phyloP scores from a whole-genome alignment of 148 eudicot genomes.

The Vaccinium macrocarpon region DNA sequence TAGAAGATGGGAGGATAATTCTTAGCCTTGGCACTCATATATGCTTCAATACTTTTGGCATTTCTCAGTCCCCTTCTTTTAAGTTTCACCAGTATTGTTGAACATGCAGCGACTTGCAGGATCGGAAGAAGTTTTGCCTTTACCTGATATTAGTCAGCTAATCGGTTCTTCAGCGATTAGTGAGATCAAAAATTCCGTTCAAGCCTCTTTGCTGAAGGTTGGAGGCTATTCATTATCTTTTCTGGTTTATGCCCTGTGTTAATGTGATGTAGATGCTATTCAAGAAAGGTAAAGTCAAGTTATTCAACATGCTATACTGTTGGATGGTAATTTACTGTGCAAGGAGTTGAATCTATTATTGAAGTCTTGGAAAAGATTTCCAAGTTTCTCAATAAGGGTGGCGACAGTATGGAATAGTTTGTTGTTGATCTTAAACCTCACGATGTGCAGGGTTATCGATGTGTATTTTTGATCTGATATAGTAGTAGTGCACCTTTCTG shows the following conservation, averaged over 20 bases:
- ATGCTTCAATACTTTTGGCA: neutral
- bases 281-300: neutral
- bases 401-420: neutral
- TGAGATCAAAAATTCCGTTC: constrained; percentile 46
- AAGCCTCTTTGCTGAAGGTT: constrained; percentile 61
- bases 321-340: neutral
- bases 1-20: constrained; percentile 7
- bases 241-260: neutral
- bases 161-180: constrained; percentile 31
- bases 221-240: neutral
- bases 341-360: neutral
- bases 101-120: constrained; percentile 73
- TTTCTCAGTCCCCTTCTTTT: constrained; percentile 5
- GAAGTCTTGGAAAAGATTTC: neutral
- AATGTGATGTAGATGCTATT: neutral
- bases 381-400: neutral
- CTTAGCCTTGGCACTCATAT: neutral
- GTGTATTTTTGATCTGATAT: neutral
- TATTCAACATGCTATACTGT: neutral
- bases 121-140: constrained; percentile 69
- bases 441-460: neutral
- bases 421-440: neutral
- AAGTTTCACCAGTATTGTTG: constrained; percentile 12
- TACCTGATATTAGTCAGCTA: constrained; percentile 43
- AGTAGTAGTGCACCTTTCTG: neutral